Conservation (phyloP, 1,139 yeast species). For the Meyerozyma athensensis region DNA sequence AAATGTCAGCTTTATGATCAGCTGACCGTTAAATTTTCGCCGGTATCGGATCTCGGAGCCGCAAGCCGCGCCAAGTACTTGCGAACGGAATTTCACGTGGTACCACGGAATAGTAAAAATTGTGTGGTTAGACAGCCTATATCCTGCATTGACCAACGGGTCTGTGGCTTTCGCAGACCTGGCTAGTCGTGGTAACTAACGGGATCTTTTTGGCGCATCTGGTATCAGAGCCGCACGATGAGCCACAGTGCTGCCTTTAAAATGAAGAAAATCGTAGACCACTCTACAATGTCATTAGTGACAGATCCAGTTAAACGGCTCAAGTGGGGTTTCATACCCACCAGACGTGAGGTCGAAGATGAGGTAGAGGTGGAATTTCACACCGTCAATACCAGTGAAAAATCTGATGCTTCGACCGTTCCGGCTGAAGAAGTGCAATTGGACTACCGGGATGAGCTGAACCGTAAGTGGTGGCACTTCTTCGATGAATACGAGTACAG, state of each 20-base stretch:
- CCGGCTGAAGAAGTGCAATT: slow-evolving; percentile 5
- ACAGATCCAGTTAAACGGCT: slow-evolving; percentile 27
- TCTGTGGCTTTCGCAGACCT: too few species aligned
- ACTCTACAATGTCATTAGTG: slow-evolving; percentile 10
- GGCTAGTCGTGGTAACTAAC: too few species aligned
- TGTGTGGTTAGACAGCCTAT: too few species aligned
- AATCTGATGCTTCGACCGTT: slow-evolving; percentile 5
- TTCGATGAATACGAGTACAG: slow-evolving; percentile 63
- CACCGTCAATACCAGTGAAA: slow-evolving; percentile 10
- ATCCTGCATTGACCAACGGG: too few species aligned
- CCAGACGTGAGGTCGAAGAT: slow-evolving; percentile 42
- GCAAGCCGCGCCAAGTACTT: background rate
- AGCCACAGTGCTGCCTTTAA: background rate
- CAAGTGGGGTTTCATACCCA: slow-evolving; percentile 49
- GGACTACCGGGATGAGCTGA: slow-evolving; percentile 60
- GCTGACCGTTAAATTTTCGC: slow-evolving; percentile 16
- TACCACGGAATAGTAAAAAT: background rate
- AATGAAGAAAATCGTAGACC: slow-evolving; percentile 6
- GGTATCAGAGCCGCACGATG: background rate
- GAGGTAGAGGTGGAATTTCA: slow-evolving; percentile 15
- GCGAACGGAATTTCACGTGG: background rate
- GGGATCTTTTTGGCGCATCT: background rate
- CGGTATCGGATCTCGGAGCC: background rate
- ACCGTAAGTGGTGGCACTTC: slow-evolving; percentile 59
- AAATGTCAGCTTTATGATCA: slow-evolving; percentile 71